These are phyloP conservation scores for Brassica balearica DNA, from an alignment of 441 rosid genomes.

Conservation along the genomic window DNA sequence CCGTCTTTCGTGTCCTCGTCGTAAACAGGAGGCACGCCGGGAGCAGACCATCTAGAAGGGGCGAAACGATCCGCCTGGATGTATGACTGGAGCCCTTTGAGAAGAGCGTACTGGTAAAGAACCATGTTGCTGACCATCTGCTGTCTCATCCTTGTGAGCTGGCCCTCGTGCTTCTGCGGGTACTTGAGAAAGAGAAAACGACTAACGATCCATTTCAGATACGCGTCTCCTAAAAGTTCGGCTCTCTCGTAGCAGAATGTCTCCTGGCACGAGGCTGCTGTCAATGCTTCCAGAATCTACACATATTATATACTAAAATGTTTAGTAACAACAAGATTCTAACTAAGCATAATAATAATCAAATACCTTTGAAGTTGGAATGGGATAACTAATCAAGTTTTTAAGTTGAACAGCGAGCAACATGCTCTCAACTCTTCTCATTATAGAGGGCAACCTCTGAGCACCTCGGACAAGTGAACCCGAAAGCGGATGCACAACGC, in stretches of 20 bases:
- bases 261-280: slow-evolving; percentile 99
- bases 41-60: slow-evolving; percentile 99
- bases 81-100: slow-evolving; percentile 90
- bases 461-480: slow-evolving; percentile 98
- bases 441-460: slow-evolving; percentile 97
- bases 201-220: slow-evolving; percentile 99
- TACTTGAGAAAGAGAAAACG: slow-evolving; percentile 92
- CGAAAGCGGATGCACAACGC: slow-evolving; percentile 94
- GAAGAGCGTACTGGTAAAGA: slow-evolving; percentile 82
- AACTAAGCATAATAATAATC: slow-evolving; percentile 2
- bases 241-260: slow-evolving; percentile 99
- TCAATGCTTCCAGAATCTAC: slow-evolving; percentile 96
- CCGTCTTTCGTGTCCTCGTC: slow-evolving; percentile 97
- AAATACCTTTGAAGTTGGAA: slow-evolving; percentile 85
- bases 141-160: slow-evolving; percentile 98
- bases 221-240: slow-evolving; percentile 99
- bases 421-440: slow-evolving; percentile 99
- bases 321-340: neutral
- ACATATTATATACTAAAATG: slow-evolving; percentile 13
- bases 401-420: slow-evolving; percentile 91
- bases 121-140: slow-evolving; percentile 99
- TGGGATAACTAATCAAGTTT: slow-evolving; percentile 68
- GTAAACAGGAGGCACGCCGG: slow-evolving; percentile 95
- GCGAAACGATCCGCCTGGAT: slow-evolving; percentile 99
- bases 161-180: slow-evolving; percentile 99